A percentile compares a stretch with the other conserved stretches of the same genome.
These are phyloP conservation scores for Triticum monococcum DNA, from an alignment of 176 grass and related monocot genomes.

Conservation along the genomic window DNA sequence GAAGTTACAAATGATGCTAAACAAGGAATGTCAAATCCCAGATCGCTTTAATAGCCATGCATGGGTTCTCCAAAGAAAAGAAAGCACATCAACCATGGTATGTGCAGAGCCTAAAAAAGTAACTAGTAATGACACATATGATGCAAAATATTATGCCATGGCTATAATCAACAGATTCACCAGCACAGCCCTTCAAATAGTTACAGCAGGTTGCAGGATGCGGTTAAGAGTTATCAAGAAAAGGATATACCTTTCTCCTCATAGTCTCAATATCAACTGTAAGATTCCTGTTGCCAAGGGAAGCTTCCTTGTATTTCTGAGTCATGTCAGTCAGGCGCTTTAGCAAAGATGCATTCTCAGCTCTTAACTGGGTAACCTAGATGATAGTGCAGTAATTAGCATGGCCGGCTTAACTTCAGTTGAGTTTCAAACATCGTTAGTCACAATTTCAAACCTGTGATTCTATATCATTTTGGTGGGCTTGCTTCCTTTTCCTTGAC, in stretches of 20 bases:
- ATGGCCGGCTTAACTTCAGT: not conserved
- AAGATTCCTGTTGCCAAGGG: conserved; percentile 63
- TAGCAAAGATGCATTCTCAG: conserved; percentile 68
- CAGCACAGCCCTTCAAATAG: not conserved
- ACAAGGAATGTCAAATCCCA: not conserved
- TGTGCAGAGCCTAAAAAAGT: not conserved
- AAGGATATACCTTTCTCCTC: conserved; percentile 62
- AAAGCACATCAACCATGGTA: not conserved
- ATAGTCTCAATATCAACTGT: conserved; percentile 67
- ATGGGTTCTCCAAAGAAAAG: not conserved
- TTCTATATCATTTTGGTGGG: conserved; percentile 69
- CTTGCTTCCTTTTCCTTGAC: conserved; percentile 90
- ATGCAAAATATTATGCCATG: not conserved
- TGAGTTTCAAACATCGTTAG: conserved; percentile 1
- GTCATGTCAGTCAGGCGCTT: conserved; percentile 66
- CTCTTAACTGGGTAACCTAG: conserved; percentile 68
- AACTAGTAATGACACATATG: not conserved
- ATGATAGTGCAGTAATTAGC: conserved; percentile 35
- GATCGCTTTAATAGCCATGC: not conserved
- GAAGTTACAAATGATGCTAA: not conserved
- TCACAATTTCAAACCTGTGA: conserved; percentile 48
- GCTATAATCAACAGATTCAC: conserved; percentile 1
- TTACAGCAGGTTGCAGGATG: not conserved
- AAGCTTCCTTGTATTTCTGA: conserved; percentile 68
- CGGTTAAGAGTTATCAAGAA: not conserved